Evolutionary conservation across 768 basidiomycete species (phyloP), one percentile per base, ranked within the genome.

Genomic region (Coprinopsis strossmayeri): DNA sequence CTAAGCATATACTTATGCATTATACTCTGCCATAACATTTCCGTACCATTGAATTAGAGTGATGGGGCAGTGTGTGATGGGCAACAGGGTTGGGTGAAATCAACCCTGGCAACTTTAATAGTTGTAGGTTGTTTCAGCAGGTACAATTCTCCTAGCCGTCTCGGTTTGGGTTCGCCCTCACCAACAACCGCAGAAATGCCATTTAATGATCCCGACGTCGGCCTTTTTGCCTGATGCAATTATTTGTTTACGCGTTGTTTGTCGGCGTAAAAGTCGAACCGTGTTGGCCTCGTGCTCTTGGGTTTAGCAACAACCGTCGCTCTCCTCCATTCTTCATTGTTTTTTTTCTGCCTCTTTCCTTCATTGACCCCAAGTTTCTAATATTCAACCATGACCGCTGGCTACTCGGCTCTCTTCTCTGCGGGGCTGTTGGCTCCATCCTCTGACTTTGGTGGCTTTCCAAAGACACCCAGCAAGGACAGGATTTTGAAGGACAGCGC

Each of bases 331-430:
- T 38, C 23, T 26, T 10, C 40, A 21, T 17, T 10, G 11, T 5
- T 42, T 42, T 42, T 23, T 42, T 9, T 23, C 23, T 25, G 10
- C 23, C 40, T 42, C 23, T 4, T 21, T 42, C 40, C 9, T 10
- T 26, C 9, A 9, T 25, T 26, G n/a, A n/a, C n/a, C n/a, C n/a
- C n/a, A n/a, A n/a, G n/a, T n/a, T n/a, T n/a, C n/a, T n/a, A n/a
- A n/a, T n/a, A n/a, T n/a, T n/a, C n/a, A 38, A 18, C 7, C 3
- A 42, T 42, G 21, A 50, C 40, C 28, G 35, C 49, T 17, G 23
- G 42, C 15, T 86, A 86, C 57, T 86, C 84, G 25, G 66, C 78
- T 5, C 80, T 86, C 57, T 86, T 86, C 64, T 81, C 82, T 26
- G 83, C 82, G 34, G 84, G 84, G 18, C 72, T 86, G 28, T 77